Conservation (phyloP, 768 basidiomycete genomes). For the Boletus reticuloceps region DNA sequence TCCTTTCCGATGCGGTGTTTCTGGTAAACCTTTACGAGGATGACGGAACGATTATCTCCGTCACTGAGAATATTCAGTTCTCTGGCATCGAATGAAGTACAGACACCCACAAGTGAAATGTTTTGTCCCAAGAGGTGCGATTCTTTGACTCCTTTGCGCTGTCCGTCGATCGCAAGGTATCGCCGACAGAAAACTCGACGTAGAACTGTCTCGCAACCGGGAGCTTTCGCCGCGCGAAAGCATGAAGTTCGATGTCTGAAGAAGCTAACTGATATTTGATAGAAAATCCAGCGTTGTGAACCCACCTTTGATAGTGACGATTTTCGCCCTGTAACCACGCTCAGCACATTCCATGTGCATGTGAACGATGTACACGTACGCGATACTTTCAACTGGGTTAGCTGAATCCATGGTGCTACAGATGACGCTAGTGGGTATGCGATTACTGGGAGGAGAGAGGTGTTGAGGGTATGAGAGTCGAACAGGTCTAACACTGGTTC, state of each 20-base stretch:
- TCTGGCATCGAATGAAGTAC: not conserved
- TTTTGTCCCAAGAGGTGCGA: not conserved
- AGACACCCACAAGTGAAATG: not conserved
- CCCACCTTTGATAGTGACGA: conserved; percentile 1
- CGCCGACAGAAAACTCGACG: not conserved
- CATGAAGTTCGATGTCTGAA: not conserved
- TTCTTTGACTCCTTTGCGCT: not conserved
- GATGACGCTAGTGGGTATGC: not conserved
- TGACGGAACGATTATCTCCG: not conserved
- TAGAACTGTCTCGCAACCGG: not conserved
- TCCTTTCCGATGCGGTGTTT: not conserved
- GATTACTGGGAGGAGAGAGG: no score
- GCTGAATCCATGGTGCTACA: not conserved
- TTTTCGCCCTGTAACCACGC: not conserved
- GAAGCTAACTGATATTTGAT: not conserved
- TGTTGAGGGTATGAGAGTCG: no score
- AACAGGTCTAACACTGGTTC: no score
- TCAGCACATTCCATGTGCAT: not conserved
- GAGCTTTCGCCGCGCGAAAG: not conserved
- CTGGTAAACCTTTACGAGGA: not conserved
- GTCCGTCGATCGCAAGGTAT: not conserved
- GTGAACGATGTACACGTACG: not conserved
- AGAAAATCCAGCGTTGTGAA: no score
- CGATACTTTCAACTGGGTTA: not conserved
- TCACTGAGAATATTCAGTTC: not conserved